Conservation (phyloP, 83 land plant genomes). For the Thuja plicata region DNA sequence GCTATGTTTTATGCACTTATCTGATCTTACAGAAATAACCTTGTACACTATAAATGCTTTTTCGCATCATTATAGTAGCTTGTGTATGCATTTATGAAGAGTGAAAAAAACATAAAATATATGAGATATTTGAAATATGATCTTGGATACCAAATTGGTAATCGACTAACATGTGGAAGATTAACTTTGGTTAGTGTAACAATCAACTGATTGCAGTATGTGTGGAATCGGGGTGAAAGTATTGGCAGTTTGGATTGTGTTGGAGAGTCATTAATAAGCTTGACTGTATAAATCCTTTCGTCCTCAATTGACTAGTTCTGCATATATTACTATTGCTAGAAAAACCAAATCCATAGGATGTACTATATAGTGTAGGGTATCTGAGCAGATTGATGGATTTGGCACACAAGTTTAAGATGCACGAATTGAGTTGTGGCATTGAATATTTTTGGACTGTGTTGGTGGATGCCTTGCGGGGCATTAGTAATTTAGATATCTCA, state of each 20-base stretch:
- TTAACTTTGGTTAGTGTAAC: background rate
- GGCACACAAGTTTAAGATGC: background rate
- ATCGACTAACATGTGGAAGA: background rate
- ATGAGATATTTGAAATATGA: background rate
- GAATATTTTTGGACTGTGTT: background rate
- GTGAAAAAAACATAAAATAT: background rate
- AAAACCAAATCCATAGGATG: background rate
- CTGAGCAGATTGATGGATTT: background rate
- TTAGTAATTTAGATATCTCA: background rate
- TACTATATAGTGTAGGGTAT: background rate
- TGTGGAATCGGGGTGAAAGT: background rate
- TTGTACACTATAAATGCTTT: background rate
- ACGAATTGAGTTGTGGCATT: background rate
- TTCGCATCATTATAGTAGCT: background rate
- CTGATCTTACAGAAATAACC: background rate
- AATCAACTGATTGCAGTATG: background rate
- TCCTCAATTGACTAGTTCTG: background rate
- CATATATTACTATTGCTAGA: background rate
- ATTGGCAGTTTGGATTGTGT: background rate
- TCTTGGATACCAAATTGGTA: background rate
- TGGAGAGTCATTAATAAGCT: background rate
- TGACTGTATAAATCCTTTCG: background rate
- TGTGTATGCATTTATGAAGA: background rate
- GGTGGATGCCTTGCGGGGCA: background rate
- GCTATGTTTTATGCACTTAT: background rate